Conservation (phyloP, 208 protist species). For the Wallacemonas sp. region DNA sequence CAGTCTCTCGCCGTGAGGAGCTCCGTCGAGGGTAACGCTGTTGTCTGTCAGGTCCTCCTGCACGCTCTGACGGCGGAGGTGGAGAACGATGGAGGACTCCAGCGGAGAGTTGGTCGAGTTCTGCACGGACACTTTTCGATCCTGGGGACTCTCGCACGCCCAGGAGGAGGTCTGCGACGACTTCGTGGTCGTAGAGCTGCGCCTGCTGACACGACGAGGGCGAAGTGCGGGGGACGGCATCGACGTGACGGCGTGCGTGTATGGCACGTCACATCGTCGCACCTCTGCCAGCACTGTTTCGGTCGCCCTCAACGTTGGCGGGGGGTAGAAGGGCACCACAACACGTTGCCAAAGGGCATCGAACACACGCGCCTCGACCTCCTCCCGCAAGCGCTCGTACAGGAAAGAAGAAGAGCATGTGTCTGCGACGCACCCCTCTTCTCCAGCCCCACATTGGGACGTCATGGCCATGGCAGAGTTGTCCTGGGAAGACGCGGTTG, state of each 20-base stretch:
- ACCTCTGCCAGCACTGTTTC: not conserved
- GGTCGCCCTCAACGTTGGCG: not conserved
- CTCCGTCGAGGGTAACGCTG: not conserved
- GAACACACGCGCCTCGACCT: slow-evolving; percentile 35
- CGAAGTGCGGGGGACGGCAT: not conserved
- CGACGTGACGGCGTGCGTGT: too few relatives aligned
- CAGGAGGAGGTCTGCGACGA: not conserved
- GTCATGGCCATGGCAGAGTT: not conserved
- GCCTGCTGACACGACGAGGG: not conserved
- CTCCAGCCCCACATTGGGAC: not conserved
- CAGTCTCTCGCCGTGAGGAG: too few relatives aligned
- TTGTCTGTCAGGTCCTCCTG: not conserved
- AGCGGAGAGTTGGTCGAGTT: not conserved
- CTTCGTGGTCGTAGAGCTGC: slow-evolving; percentile 1
- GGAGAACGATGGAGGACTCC: not conserved
- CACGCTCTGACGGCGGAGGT: slow-evolving; percentile 8
- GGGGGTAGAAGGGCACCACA: slow-evolving; percentile 41
- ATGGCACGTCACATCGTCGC: too few relatives aligned
- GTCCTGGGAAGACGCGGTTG: not conserved
- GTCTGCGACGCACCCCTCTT: not conserved
- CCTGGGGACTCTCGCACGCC: not conserved
- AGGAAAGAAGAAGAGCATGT: not conserved
- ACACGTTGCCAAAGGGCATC: slow-evolving; percentile 34
- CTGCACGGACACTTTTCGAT: not conserved
- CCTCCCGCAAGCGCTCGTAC: not conserved